These are phyloP conservation scores for Biscutella auriculata DNA, from an alignment of 441 rosid species.

Conservation along the genomic window DNA sequence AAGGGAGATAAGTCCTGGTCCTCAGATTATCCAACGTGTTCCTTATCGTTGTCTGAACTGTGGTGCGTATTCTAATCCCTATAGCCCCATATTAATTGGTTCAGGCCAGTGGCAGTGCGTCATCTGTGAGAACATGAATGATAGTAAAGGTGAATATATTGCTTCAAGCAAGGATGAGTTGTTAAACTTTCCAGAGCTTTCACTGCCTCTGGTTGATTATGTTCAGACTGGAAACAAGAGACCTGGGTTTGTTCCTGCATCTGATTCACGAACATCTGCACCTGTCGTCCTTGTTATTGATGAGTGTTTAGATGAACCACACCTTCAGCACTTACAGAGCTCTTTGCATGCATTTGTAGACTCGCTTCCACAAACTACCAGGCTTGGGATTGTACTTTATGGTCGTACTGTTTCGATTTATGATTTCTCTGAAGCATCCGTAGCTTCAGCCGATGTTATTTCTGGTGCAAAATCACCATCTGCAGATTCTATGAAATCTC, in stretches of 20 bases:
- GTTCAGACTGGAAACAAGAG: constrained; percentile 78
- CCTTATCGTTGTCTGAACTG: constrained; percentile 85
- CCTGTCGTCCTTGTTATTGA: constrained; percentile 84
- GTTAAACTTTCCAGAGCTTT: constrained; percentile 55
- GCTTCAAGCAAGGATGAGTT: constrained; percentile 71
- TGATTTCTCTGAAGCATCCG: constrained; percentile 80
- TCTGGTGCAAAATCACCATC: constrained; percentile 76
- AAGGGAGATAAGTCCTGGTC: constrained; percentile 69
- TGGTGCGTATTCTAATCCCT: constrained; percentile 79
- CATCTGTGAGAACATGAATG: constrained; percentile 59
- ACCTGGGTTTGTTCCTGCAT: constrained; percentile 74
- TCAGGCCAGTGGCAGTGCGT: constrained; percentile 98
- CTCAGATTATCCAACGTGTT: constrained; percentile 66
- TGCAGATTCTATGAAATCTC: constrained; percentile 64
- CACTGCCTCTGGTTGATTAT: constrained; percentile 72
- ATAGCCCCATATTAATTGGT: constrained; percentile 69
- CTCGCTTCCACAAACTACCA: constrained; percentile 63
- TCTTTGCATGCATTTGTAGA: constrained; percentile 91
- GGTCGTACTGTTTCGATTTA: constrained; percentile 79
- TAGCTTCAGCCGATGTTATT: constrained; percentile 94
- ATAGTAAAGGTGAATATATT: constrained; percentile 78
- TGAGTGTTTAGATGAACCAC: constrained; percentile 90
- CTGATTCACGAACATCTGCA: constrained; percentile 78
- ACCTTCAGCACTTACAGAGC: constrained; percentile 88
- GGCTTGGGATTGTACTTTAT: constrained; percentile 75